Conservation (phyloP, 768 basidiomycete species). For the Russula foetens region DNA sequence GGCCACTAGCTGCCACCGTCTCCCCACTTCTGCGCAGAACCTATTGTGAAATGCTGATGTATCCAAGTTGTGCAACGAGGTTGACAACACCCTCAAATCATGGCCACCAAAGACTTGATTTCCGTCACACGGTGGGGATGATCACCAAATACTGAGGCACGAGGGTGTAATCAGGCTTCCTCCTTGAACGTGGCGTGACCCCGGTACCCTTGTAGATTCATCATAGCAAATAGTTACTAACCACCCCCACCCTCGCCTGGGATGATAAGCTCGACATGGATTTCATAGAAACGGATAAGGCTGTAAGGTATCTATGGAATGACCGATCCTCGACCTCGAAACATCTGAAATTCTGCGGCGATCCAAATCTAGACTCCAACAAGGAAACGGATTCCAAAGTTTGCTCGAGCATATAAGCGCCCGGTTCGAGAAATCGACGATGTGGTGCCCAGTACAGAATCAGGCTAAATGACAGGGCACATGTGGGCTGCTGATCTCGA, state of each 20-base stretch:
- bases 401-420: background rate
- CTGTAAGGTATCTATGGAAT: background rate
- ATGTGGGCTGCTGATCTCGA: background rate
- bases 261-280: background rate
- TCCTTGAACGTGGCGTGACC: background rate
- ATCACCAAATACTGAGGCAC: too few species aligned
- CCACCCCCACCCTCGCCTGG: too few species aligned
- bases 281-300: background rate
- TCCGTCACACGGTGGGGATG: too few species aligned
- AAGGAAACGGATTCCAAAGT: background rate
- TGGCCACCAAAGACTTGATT: too few species aligned
- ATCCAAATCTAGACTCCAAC: background rate
- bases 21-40: background rate
- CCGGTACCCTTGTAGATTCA: too few species aligned
- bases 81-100: too few species aligned
- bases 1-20: background rate
- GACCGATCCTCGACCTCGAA: background rate
- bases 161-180: too few species aligned
- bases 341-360: background rate
- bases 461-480: constrained; percentile 1
- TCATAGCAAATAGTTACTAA: too few species aligned
- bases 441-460: background rate
- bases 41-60: background rate
- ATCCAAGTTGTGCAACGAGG: too few species aligned
- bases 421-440: background rate